Evolutionary conservation across 2,329 filamentous ascomycete genomes (phyloP).

Genomic region (Lasiodiplodia theobromae): DNA sequence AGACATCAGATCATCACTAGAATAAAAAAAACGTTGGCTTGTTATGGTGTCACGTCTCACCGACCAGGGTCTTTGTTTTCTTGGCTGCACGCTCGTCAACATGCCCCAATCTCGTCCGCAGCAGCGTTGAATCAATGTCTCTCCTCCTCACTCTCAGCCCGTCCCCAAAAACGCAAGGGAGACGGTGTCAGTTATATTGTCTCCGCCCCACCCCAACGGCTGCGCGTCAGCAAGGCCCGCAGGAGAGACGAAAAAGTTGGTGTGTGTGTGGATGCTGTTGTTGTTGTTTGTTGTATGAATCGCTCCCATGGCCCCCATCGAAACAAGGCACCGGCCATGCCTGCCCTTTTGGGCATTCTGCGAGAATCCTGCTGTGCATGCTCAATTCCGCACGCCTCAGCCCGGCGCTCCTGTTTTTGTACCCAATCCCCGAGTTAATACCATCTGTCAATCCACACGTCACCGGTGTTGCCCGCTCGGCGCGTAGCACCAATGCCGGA

Average conservation of each 20-base stretch:
- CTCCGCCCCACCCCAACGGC: not conserved
- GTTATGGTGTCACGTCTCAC: slow-evolving; percentile 15
- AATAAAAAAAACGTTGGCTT: not conserved
- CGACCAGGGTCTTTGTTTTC: not conserved
- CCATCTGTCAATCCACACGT: not conserved
- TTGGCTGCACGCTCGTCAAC: slow-evolving; percentile 6
- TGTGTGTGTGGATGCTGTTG: not conserved
- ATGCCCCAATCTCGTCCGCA: slow-evolving; percentile 9
- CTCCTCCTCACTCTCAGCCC: not conserved
- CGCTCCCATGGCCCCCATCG: not conserved
- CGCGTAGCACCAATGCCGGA: too few relatives aligned
- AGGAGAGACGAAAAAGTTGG: too few relatives aligned
- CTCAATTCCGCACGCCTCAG: slow-evolving; percentile 15
- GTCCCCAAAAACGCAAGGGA: slow-evolving; percentile 10
- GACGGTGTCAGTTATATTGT: not conserved
- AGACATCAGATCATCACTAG: not conserved
- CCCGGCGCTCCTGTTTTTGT: not conserved
- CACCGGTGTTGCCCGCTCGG: not conserved
- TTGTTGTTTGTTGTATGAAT: not conserved
- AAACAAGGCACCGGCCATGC: slow-evolving; percentile 21
- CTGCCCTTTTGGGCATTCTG: not conserved
- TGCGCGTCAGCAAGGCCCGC: slow-evolving; percentile 15
- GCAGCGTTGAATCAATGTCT: slow-evolving; percentile 1
- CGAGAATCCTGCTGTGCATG: slow-evolving; percentile 10
- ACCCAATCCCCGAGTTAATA: not conserved